These are phyloP conservation scores for Saturnispora ahearnii DNA, from an alignment of 805 yeast species.

Conservation along the genomic window DNA sequence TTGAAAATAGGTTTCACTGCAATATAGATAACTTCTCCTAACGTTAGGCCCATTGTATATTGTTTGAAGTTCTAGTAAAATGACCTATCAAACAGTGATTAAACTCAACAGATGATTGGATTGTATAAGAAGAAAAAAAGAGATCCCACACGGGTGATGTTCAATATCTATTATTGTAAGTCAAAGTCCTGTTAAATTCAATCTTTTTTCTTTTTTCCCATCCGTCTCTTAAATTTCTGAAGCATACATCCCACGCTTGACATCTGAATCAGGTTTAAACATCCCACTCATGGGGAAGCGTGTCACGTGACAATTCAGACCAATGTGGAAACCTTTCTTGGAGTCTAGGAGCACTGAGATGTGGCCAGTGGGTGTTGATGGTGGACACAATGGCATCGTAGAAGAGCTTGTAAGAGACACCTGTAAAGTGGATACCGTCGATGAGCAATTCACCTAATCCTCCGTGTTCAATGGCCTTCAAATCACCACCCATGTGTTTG, in stretches of 20 bases:
- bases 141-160: neutral
- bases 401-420: slow-evolving; percentile 31
- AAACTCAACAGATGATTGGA: too few relatives aligned
- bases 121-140: neutral
- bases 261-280: neutral
- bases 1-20: slow-evolving; percentile 80
- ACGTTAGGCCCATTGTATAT: slow-evolving; percentile 11
- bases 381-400: slow-evolving; percentile 26
- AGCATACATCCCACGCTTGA: neutral
- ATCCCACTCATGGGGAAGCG: neutral
- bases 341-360: slow-evolving; percentile 15
- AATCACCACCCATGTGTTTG: neutral
- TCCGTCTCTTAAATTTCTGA: neutral
- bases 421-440: slow-evolving; percentile 42
- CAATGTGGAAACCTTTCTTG: slow-evolving; percentile 19
- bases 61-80: neutral
- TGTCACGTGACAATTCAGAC: slow-evolving; percentile 7
- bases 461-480: slow-evolving; percentile 2
- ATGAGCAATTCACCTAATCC: slow-evolving; percentile 18
- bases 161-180: neutral
- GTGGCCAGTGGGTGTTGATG: slow-evolving; percentile 29
- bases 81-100: too few relatives aligned
- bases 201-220: neutral
- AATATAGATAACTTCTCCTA: slow-evolving; percentile 65
- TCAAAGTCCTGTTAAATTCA: neutral